phyloP scores from a whole-genome alignment of 345 rosid species.

The Tarenaya hassleriana region DNA sequence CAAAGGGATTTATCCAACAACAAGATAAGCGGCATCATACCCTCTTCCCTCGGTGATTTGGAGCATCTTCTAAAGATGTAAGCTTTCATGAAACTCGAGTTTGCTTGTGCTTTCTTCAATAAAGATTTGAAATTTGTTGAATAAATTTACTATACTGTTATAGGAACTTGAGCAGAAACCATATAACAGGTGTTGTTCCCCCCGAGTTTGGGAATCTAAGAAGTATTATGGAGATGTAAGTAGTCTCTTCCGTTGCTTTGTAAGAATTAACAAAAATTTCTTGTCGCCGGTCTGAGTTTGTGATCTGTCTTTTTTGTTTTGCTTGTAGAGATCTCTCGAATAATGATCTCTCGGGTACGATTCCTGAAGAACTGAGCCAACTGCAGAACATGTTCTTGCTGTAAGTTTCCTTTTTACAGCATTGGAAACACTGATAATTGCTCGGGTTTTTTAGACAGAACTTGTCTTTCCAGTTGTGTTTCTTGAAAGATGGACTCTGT shows the following conservation, averaged over 20 bases:
- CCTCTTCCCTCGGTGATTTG: conserved; percentile 88
- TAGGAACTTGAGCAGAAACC: conserved; percentile 85
- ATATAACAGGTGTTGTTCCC: conserved; percentile 62
- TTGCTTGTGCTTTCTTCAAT: neutral
- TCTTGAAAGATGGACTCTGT: too few species aligned
- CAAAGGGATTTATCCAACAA: conserved; percentile 80
- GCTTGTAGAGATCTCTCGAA: conserved; percentile 76
- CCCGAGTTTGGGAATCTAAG: conserved; percentile 83
- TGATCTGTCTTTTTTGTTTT: conserved; percentile 16
- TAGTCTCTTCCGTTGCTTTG: conserved; percentile 9
- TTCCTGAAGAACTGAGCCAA: conserved; percentile 79
- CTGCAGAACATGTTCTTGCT: conserved; percentile 60
- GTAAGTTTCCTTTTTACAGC: conserved; percentile 35
- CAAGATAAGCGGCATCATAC: conserved; percentile 73
- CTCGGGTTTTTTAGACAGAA: neutral
- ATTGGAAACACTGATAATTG: neutral
- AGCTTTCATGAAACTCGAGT: conserved; percentile 25
- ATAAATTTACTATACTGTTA: conserved; percentile 7
- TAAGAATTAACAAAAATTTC: neutral
- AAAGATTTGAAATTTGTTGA: neutral
- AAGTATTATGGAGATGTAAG: conserved; percentile 89
- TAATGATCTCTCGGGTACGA: conserved; percentile 67
- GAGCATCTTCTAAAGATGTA: conserved; percentile 94
- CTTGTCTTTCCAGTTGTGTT: too few species aligned
- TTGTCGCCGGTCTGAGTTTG: conserved; percentile 17